A percentile compares a stretch with the other conserved stretches of the same genome.
These are phyloP conservation scores for Pestalotiopsis sp. DNA, from an alignment of 2,329 filamentous ascomycete genomes.

Conservation along the genomic window DNA sequence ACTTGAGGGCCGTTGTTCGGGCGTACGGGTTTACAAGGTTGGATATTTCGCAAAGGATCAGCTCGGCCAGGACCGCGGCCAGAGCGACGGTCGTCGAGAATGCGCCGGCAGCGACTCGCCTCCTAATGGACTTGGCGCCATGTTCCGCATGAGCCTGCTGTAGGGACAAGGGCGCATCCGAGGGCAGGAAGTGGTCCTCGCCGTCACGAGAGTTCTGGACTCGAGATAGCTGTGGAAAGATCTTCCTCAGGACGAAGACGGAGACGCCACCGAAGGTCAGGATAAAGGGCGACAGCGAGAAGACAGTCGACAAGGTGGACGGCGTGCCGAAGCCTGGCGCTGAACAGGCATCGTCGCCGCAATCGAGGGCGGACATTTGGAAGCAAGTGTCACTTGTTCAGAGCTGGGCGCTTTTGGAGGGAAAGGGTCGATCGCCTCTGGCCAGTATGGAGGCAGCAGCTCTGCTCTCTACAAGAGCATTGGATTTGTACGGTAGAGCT, in stretches of 20 bases:
- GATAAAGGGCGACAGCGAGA: constrained; percentile 71
- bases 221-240: constrained; percentile 74
- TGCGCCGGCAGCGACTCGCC: constrained; percentile 59
- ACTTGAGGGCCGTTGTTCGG: constrained; percentile 65
- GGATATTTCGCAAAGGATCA: constrained; percentile 83
- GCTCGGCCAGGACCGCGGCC: constrained; percentile 74
- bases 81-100: constrained; percentile 79
- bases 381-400: background rate
- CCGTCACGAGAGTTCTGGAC: constrained; percentile 53
- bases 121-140: constrained; percentile 50
- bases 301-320: constrained; percentile 45
- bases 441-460: background rate
- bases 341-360: constrained; percentile 61
- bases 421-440: background rate
- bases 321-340: constrained; percentile 43
- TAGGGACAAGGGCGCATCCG: constrained; percentile 61
- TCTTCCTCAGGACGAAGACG: constrained; percentile 62
- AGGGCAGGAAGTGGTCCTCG: constrained; percentile 62
- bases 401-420: background rate
- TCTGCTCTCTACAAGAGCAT: background rate
- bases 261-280: constrained; percentile 68
- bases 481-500: background rate
- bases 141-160: constrained; percentile 62
- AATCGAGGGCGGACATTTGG: constrained; percentile 45
- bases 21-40: constrained; percentile 71